Percentiles rank a stretch among this genome's conserved stretches.
These are phyloP conservation scores for Trapa bicornis DNA, from an alignment of 345 rosid genomes.

Conservation along the genomic window DNA sequence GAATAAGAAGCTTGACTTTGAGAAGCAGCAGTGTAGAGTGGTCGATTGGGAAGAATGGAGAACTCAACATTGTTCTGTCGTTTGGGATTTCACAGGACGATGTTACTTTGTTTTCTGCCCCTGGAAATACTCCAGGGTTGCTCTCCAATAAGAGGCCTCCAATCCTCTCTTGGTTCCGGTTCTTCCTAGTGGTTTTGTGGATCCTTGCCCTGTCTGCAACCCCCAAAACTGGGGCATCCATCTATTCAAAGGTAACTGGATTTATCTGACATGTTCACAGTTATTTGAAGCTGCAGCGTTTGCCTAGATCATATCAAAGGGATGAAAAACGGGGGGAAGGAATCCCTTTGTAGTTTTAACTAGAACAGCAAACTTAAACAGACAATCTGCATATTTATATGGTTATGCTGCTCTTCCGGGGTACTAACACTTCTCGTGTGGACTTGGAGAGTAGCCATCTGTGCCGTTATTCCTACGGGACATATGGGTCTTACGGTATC, in stretches of 20 bases:
- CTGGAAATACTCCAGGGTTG: conserved; percentile 14
- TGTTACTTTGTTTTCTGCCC: conserved; percentile 5
- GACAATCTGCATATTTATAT: too few species aligned
- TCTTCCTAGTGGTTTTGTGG: conserved; percentile 49
- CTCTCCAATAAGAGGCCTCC: conserved; percentile 28
- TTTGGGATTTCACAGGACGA: conserved; percentile 30
- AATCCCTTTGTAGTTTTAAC: background rate
- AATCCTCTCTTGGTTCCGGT: conserved; percentile 27
- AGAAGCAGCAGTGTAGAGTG: conserved; percentile 32
- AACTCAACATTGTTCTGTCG: conserved; percentile 42
- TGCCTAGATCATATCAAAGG: background rate
- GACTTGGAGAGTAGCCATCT: background rate
- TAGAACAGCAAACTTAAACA: background rate
- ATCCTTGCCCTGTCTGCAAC: conserved; percentile 55
- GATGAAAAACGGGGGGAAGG: background rate
- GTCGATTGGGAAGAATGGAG: conserved; percentile 49
- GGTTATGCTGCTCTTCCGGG: background rate
- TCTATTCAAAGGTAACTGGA: conserved; percentile 35
- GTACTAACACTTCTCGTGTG: background rate
- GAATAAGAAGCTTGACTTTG: conserved; percentile 35
- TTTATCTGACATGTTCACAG: background rate
- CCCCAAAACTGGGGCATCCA: conserved; percentile 37
- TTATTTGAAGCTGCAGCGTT: background rate
- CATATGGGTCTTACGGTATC: background rate
- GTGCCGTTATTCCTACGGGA: background rate